phyloP scores from a whole-genome alignment of 2,329 filamentous ascomycete genomes.

The Macrophomina pseudophaseolina region DNA sequence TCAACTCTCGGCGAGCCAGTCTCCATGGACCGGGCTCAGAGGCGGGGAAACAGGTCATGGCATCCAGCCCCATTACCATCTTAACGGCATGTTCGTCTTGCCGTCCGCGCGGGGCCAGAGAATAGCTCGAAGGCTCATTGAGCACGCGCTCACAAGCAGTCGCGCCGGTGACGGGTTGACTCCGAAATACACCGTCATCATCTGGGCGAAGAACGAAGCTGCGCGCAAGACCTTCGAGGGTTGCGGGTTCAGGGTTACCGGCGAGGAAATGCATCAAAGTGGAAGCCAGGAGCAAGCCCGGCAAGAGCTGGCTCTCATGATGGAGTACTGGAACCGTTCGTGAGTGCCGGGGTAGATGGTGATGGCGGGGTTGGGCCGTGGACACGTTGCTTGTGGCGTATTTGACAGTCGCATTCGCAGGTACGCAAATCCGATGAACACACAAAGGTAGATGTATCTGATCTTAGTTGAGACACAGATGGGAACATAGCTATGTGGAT shows the following conservation, averaged over 20 bases:
- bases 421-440: too few relatives aligned
- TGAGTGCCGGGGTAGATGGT: neutral
- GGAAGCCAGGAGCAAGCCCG: neutral
- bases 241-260: conserved; percentile 34
- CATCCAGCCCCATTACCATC: conserved; percentile 30
- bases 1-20: neutral
- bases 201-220: conserved; percentile 34
- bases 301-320: neutral
- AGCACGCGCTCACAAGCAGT: conserved; percentile 33
- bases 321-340: neutral
- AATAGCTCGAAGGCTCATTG: conserved; percentile 36
- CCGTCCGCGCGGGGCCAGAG: conserved; percentile 34
- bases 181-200: conserved; percentile 31
- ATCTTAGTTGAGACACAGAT: too few relatives aligned
- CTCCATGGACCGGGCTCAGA: conserved; percentile 10
- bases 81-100: conserved; percentile 39
- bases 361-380: neutral
- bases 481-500: too few relatives aligned
- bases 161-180: neutral
- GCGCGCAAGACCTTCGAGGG: conserved; percentile 36
- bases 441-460: too few relatives aligned
- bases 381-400: neutral
- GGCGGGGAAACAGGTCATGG: neutral
- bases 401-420: neutral
- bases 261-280: neutral